Evolutionary conservation across 2,329 filamentous ascomycete genomes (phyloP), one percentile per base, ranked within the genome.

Genomic region (Ophiocordyceps sinensis): DNA sequence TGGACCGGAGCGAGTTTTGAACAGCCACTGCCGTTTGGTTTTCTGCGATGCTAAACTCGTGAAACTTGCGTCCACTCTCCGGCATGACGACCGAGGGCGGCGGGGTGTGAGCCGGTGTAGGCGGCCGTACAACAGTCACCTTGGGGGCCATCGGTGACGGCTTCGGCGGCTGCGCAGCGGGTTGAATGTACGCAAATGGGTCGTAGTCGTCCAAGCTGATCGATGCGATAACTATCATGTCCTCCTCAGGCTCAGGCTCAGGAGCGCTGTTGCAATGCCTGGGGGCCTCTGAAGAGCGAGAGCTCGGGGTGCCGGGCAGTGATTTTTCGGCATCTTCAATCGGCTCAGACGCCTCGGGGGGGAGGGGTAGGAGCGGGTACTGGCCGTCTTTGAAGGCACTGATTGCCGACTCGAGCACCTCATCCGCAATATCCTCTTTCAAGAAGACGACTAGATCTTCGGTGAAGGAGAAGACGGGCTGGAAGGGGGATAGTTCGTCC

Each of bases 381-480:
- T 45, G 49, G 2, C 53, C 52, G 13, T 45, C 40, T 42, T 48
- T 54, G 42, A 75, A 71, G 2, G 66, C 63, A 26, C 59, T 55
- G 28, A 77, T 58, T 14, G 70, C 62, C 1, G 61, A 61, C 19
- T 69, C 65, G 2, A 78, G 53, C 0, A 68, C 50, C 2, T 53
- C 44, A 44, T 72, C 63, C 0, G 54, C 51, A 1, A 56, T 53
- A 2, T 65, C 64, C 9, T 66, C 62, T 13, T 65, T 68, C 42
- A 79, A 66, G 37, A 72, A 62, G 21, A 81, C 60, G 3, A 78
- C 63, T 1, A 78, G 51, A 45, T 80, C 71, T 49, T 80, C 77
- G 0, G 62, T 49, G 35, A 75, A 55, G 0, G 70, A 66, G 19
- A 80, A 59, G 1, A 75, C 62, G 1, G 69, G 60, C 29, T 64